These are phyloP conservation scores for Aschersonia sp. DNA, from an alignment of 2,329 filamentous ascomycete genomes.

Conservation along the genomic window DNA sequence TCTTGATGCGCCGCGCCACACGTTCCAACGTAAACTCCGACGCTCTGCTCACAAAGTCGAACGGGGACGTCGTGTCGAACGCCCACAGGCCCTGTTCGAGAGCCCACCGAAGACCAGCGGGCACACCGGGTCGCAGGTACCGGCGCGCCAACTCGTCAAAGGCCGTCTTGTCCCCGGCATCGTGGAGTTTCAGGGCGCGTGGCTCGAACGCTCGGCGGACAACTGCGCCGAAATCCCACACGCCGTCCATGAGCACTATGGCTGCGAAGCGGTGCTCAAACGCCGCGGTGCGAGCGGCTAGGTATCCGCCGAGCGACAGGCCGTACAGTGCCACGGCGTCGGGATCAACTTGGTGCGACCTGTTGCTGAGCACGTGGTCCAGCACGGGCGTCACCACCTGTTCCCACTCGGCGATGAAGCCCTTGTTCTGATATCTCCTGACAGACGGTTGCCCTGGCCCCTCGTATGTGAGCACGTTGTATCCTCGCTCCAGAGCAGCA, in stretches of 20 bases:
- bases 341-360: constrained; percentile 12
- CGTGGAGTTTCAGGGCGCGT: constrained; percentile 2
- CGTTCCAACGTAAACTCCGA: constrained; percentile 8
- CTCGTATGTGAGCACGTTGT: constrained; percentile 22
- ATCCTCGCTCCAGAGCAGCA: constrained; percentile 20
- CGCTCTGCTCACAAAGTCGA: constrained; percentile 6
- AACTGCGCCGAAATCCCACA: constrained; percentile 14
- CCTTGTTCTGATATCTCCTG: constrained; percentile 23
- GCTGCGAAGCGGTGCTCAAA: constrained; percentile 27
- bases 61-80: constrained; percentile 9
- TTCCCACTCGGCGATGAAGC: constrained; percentile 31
- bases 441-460: constrained; percentile 29
- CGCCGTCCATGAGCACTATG: constrained; percentile 20
- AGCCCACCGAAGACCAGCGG: constrained; percentile 6
- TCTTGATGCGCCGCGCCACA: constrained; percentile 7
- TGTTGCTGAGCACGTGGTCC: constrained; percentile 16
- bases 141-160: constrained; percentile 1
- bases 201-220: constrained; percentile 4
- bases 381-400: constrained; percentile 22
- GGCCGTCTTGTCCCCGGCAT: constrained; percentile 8
- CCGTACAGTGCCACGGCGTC: constrained; percentile 20
- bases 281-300: constrained; percentile 24
- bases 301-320: constrained; percentile 23
- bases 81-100: constrained; percentile 11
- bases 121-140: neutral